Conservation (phyloP, 2,329 filamentous ascomycete species). For the Colletotrichum sp. region DNA sequence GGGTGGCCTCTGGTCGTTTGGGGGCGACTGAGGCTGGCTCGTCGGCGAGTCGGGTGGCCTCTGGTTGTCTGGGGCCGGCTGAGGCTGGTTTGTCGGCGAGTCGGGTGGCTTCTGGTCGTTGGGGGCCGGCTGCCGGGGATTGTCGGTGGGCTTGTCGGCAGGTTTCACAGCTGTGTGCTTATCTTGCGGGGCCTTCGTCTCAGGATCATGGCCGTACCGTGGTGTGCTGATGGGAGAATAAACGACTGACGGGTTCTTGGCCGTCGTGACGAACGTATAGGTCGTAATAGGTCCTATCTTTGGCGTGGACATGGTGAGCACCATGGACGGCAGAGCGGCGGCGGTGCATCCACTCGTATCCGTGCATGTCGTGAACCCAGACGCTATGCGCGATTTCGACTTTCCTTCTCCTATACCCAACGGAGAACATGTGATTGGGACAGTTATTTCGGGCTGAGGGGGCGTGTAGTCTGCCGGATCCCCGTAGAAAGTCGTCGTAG, state of each 20-base stretch:
- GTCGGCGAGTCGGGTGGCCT: conserved; percentile 1
- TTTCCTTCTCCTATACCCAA: background rate
- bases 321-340: background rate
- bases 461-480: conserved; percentile 52
- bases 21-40: background rate
- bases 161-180: background rate
- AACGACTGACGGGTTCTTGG: conserved; percentile 60
- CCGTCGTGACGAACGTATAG: conserved; percentile 55
- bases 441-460: conserved; percentile 45
- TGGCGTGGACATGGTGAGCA: conserved; percentile 12
- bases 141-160: background rate
- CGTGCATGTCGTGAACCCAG: background rate
- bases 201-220: conserved; percentile 10
- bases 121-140: background rate
- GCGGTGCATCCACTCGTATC: background rate
- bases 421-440: conserved; percentile 28
- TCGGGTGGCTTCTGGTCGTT: background rate
- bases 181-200: conserved; percentile 3
- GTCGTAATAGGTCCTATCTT: conserved; percentile 26
- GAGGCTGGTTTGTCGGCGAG: background rate
- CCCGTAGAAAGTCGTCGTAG: conserved; percentile 54
- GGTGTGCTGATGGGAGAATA: conserved; percentile 27
- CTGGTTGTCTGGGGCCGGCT: background rate
- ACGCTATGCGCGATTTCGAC: background rate
- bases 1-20: background rate